Percentiles rank a stretch among this genome's conserved stretches.
phyloP scores from a whole-genome alignment of 208 protist species.

The Tritrichomonas foetus region DNA sequence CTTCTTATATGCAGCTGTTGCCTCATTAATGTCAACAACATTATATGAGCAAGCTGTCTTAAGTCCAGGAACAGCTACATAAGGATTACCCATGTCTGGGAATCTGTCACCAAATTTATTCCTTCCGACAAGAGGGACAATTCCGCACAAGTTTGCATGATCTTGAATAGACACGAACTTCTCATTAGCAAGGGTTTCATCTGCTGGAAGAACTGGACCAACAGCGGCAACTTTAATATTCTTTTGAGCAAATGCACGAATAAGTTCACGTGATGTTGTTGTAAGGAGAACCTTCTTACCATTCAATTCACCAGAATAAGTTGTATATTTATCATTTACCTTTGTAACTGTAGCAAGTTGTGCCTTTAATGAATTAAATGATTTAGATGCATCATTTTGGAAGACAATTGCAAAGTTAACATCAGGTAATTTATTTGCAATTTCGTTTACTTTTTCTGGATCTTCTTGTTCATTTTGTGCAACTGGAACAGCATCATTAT shows the following conservation, averaged over 20 bases:
- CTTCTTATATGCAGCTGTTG: not conserved
- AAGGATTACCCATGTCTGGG: not conserved
- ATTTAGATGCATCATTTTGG: not conserved
- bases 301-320: not conserved
- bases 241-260: not conserved
- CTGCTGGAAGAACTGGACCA: not conserved
- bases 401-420: not conserved
- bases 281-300: not conserved
- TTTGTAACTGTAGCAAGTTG: no score
- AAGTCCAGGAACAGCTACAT: not conserved
- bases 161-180: not conserved
- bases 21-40: not conserved
- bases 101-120: not conserved
- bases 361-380: no score
- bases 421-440: not conserved
- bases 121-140: not conserved
- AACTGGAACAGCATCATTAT: not conserved
- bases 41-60: not conserved
- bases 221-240: not conserved
- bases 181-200: not conserved
- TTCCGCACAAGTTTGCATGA: not conserved
- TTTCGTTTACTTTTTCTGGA: not conserved
- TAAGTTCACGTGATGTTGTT: not conserved
- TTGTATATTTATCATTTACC: not conserved
- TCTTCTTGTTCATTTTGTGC: not conserved